These are phyloP conservation scores for Adansonia grandidieri DNA, from an alignment of 441 rosid genomes.

Conservation along the genomic window DNA sequence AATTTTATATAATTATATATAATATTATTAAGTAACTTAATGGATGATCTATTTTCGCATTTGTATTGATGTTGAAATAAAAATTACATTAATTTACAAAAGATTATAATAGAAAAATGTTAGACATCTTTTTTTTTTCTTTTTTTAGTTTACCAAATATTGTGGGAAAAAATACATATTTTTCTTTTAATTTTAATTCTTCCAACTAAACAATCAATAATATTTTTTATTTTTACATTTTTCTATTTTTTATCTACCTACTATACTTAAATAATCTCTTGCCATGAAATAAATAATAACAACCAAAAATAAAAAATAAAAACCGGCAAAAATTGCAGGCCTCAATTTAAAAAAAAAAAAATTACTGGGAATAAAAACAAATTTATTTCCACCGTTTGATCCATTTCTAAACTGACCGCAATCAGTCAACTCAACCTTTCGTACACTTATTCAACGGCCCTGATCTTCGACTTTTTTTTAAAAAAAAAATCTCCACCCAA, in stretches of 20 bases:
- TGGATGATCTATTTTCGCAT: no score
- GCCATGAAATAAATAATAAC: background rate
- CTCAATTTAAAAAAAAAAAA: background rate
- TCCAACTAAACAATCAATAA: no score
- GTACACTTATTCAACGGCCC: slow-evolving; percentile 18
- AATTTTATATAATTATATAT: no score
- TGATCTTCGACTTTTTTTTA: slow-evolving; percentile 6
- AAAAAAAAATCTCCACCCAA: background rate
- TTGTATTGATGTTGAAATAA: no score
- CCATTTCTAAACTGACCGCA: background rate
- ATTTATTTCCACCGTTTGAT: slow-evolving; percentile 30
- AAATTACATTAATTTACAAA: no score
- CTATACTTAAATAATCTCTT: background rate
- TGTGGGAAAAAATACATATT: no score
- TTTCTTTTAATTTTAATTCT: no score
- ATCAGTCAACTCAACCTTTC: background rate
- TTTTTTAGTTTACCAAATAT: no score
- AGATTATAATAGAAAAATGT: no score
- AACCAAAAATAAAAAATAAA: background rate
- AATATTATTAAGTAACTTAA: no score
- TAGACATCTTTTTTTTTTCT: no score
- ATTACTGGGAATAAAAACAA: background rate
- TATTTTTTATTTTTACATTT: no score
- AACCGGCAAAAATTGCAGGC: slow-evolving; percentile 1
- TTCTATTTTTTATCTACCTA: background rate